These are phyloP conservation scores for Amphirosellinia nigrospora DNA, from an alignment of 495 filamentous ascomycete species.

Conservation along the genomic window DNA sequence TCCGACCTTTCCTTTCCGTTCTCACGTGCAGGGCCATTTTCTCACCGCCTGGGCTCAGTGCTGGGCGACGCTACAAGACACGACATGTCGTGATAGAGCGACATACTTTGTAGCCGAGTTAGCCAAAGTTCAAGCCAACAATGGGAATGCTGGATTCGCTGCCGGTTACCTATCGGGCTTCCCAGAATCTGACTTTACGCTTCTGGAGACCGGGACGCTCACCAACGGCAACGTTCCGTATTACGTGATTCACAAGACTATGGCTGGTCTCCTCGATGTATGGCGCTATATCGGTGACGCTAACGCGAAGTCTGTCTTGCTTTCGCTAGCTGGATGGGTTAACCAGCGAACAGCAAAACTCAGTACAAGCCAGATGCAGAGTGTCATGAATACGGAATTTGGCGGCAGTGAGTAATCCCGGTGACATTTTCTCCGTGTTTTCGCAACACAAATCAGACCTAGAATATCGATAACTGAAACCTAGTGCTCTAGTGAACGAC, in stretches of 20 bases:
- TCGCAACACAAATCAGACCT: too few species aligned
- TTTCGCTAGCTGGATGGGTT: constrained; percentile 45
- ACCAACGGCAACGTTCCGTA: constrained; percentile 40
- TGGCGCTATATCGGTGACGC: constrained; percentile 42
- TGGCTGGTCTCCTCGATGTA: constrained; percentile 44
- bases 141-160: constrained; percentile 36
- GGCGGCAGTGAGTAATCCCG: too few species aligned
- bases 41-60: constrained; percentile 44
- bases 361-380: constrained; percentile 43
- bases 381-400: constrained; percentile 44
- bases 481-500: too few species aligned
- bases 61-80: constrained; percentile 36
- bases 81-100: constrained; percentile 40
- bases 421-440: too few species aligned
- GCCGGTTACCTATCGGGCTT: constrained; percentile 46
- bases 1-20: constrained; percentile 47
- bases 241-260: constrained; percentile 40
- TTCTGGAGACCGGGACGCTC: constrained; percentile 37
- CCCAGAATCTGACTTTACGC: constrained; percentile 45
- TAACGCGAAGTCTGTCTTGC: constrained; percentile 38
- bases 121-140: constrained; percentile 47
- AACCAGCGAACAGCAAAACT: constrained; percentile 42
- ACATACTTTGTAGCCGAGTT: constrained; percentile 43
- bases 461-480: too few species aligned
- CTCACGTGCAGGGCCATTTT: constrained; percentile 46